Evolutionary conservation across 78 protist genomes (phyloP).

Genomic region (Diacronema lutheri): DNA sequence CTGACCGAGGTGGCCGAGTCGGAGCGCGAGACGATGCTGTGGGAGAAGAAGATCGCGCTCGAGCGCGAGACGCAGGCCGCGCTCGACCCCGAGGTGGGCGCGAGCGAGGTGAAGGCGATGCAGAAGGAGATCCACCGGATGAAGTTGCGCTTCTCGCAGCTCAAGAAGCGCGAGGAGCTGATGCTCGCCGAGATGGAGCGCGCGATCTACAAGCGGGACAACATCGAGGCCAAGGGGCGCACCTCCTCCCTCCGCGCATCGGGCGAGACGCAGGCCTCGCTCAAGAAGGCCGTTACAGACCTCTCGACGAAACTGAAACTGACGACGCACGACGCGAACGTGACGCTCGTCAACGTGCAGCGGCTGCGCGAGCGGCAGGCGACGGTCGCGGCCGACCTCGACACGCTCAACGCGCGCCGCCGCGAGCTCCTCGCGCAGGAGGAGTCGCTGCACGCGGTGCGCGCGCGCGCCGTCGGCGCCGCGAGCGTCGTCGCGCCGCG

Average conservation of each 20-base stretch:
- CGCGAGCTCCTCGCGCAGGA: too few species aligned
- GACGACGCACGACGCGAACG: conserved; percentile 1
- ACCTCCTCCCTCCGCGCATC: not conserved
- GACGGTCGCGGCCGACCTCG: not conserved
- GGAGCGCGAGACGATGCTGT: conserved; percentile 29
- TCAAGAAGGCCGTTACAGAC: not conserved
- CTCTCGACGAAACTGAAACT: not conserved
- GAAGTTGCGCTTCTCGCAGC: conserved; percentile 24
- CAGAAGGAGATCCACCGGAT: conserved; percentile 42
- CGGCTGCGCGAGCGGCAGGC: not conserved
- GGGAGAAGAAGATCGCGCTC: conserved; percentile 66
- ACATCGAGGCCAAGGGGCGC: conserved; percentile 18
- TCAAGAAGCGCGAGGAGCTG: conserved; percentile 42
- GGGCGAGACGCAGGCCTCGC: not conserved
- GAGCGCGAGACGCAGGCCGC: conserved; percentile 61
- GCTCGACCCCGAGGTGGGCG: conserved; percentile 59
- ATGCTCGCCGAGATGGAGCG: conserved; percentile 54
- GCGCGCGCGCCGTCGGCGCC: too few species aligned
- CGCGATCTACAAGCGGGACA: conserved; percentile 26
- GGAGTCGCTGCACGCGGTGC: too few species aligned
- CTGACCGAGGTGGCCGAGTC: conserved; percentile 45
- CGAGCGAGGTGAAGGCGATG: conserved; percentile 37
- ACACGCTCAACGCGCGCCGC: not conserved
- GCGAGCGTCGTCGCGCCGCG: too few species aligned
- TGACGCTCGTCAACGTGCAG: not conserved